Base-by-base conservation (phyloP, 1,284 basidiomycete species). In the Sporisorium sorghi region DNA sequence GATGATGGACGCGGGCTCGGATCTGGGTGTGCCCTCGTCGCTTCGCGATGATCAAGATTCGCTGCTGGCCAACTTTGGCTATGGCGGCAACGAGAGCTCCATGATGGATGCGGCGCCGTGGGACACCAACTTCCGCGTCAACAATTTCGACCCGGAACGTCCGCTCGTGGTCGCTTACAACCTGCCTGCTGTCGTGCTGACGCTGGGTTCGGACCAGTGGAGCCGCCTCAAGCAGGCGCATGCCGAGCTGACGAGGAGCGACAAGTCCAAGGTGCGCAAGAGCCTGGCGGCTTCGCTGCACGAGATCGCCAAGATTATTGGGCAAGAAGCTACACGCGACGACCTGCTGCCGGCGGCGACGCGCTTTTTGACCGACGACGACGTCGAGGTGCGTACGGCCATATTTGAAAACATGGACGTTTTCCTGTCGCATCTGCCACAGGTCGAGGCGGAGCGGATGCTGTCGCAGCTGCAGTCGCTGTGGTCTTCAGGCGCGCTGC, bases 141-240 rank as follows among this genome's bases (percentile, higher is more conserved):
- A 49, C 64, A 63, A 60, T 24, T 63, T 62, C 11, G 89, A 90
- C 70, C 89, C 90, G 0, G 90, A 92, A 58, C 90, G 94, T 43
- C 90, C 93, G 11, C 87, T 95, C 17, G 91, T 97, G 30, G 92
- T 93, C 76, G 93, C 93, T 9, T 98, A 95, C 87, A 98, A 97
- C 85, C 91, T 93, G 79, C 96, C 95, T 19, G 95, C 95, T 12
- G 93, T 98, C 1, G 90, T 90, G 12, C 87, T 95, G 9, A 93
- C 94, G 0, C 87, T 97, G 17, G 95, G 95, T 6, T 57, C 68
- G 2, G 85, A 87, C 6, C 88, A 92, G 46, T 99, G 95, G 95
- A 79, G 84, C n/a, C 88, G 91, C 66, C 86, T 99, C 14, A 89
- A 91, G 28, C 87, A 88, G 7, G 86, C 90, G 43, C 94, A 97